Percentiles rank a stretch among this genome's conserved stretches.
These are phyloP conservation scores for Salvia rosmarinus DNA, from an alignment of 257 asterid genomes.

Conservation along the genomic window DNA sequence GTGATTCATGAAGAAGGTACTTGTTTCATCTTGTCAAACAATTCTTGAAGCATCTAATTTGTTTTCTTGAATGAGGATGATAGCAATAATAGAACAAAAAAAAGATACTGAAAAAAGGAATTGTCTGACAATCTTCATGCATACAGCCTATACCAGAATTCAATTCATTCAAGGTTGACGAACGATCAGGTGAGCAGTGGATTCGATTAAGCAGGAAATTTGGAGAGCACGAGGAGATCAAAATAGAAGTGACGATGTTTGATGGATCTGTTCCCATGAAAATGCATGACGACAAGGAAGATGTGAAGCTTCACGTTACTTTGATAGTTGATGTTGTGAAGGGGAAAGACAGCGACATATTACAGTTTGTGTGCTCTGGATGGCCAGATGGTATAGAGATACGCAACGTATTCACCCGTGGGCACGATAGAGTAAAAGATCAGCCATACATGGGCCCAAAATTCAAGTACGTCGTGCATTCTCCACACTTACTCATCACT, in stretches of 20 bases:
- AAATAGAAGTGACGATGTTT: slow-evolving; percentile 88
- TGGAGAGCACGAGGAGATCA: slow-evolving; percentile 76
- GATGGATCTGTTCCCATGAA: slow-evolving; percentile 66
- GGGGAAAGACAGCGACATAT: slow-evolving; percentile 55
- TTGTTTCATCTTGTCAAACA: slow-evolving; percentile 11
- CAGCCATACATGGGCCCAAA: slow-evolving; percentile 68
- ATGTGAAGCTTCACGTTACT: slow-evolving; percentile 66
- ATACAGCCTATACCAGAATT: slow-evolving; percentile 65
- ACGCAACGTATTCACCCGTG: slow-evolving; percentile 57
- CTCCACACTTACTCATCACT: background rate
- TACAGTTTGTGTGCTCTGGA: slow-evolving; percentile 84
- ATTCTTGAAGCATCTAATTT: slow-evolving; percentile 2
- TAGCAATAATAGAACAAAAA: background rate
- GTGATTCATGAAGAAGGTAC: slow-evolving; percentile 12
- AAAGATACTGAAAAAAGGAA: background rate
- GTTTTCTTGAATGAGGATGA: slow-evolving; percentile 3
- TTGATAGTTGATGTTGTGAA: slow-evolving; percentile 60
- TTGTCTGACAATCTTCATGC: slow-evolving; percentile 27
- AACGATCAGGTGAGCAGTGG: slow-evolving; percentile 87
- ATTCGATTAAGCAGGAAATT: slow-evolving; percentile 62
- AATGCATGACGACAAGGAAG: slow-evolving; percentile 54
- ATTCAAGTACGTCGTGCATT: slow-evolving; percentile 56
- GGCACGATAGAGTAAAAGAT: slow-evolving; percentile 34
- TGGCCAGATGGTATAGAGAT: slow-evolving; percentile 83
- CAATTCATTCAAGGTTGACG: slow-evolving; percentile 70